phyloP scores from a whole-genome alignment of 805 yeast genomes.

The Yarrowia divulgata region DNA sequence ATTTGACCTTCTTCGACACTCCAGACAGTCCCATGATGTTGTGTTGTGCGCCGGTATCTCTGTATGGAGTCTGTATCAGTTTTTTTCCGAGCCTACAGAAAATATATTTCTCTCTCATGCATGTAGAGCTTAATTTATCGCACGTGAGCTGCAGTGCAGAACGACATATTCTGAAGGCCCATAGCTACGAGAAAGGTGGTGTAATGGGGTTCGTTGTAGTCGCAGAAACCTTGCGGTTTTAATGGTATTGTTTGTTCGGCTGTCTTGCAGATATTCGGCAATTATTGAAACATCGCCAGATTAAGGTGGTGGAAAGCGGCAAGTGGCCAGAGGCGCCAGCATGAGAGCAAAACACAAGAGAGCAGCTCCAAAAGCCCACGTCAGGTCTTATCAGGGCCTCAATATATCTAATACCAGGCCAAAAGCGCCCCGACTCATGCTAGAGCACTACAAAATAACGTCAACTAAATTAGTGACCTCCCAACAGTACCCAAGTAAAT shows the following conservation, averaged over 20 bases:
- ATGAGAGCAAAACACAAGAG: too few relatives aligned
- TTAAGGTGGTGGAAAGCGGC: neutral
- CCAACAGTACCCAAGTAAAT: neutral
- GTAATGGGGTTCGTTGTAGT: neutral
- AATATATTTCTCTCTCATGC: conserved; percentile 21
- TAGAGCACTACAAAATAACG: too few relatives aligned
- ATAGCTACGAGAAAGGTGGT: neutral
- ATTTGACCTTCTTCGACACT: conserved; percentile 76
- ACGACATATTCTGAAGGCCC: too few relatives aligned
- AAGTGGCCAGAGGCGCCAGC: too few relatives aligned
- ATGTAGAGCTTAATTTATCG: conserved; percentile 30
- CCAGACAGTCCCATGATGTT: conserved; percentile 58
- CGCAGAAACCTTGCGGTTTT: neutral
- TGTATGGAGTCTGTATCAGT: neutral
- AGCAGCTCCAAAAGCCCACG: too few relatives aligned
- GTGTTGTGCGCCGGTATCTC: conserved; percentile 40
- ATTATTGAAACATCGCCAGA: neutral
- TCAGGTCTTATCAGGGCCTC: too few relatives aligned
- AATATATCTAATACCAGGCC: too few relatives aligned
- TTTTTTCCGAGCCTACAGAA: neutral
- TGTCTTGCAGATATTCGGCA: neutral
- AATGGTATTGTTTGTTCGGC: neutral
- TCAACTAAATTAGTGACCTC: neutral
- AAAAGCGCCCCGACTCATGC: too few relatives aligned
- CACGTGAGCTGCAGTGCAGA: conserved; percentile 1